These are phyloP conservation scores for Geotrichum europaeum DNA, from an alignment of 1,139 yeast genomes.

Conservation along the genomic window DNA sequence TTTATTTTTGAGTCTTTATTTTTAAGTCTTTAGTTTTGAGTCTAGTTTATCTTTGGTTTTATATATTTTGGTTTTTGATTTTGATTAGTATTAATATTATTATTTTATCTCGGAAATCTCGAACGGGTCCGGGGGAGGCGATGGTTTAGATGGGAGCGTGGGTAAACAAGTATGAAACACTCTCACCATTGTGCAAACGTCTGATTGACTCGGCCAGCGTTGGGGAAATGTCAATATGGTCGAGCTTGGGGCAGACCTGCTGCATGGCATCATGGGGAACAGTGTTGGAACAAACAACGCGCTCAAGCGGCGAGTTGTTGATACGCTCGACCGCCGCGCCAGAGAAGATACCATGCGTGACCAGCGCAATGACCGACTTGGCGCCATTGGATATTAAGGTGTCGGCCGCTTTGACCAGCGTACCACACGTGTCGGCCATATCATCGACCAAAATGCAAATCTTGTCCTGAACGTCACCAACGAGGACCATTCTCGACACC, in stretches of 20 bases:
- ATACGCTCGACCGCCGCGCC: conserved; percentile 80
- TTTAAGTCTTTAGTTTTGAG: not conserved
- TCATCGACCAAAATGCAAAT: conserved; percentile 90
- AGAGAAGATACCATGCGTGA: conserved; percentile 88
- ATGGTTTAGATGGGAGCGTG: conserved; percentile 48
- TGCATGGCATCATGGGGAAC: conserved; percentile 81
- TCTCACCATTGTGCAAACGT: conserved; percentile 95
- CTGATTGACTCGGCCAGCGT: conserved; percentile 82
- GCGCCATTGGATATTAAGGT: conserved; percentile 76
- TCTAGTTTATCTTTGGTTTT: too few relatives aligned
- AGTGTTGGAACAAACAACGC: conserved; percentile 87
- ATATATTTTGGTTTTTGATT: not conserved
- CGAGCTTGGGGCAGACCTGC: conserved; percentile 63
- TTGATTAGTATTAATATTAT: too few relatives aligned
- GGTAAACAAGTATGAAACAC: conserved; percentile 84
- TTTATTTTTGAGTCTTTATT: not conserved
- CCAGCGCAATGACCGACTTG: conserved; percentile 79
- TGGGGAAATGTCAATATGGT: conserved; percentile 78
- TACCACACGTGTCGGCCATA: conserved; percentile 98
- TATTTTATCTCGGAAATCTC: not conserved
- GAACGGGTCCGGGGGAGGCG: not conserved
- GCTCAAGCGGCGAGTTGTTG: conserved; percentile 67
- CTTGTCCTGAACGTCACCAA: conserved; percentile 86
- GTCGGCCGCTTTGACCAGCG: conserved; percentile 92
- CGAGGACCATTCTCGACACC: conserved; percentile 88